Evolutionary conservation across 2,329 filamentous ascomycete genomes (phyloP).

Genomic region (Bipolaris oryzae): DNA sequence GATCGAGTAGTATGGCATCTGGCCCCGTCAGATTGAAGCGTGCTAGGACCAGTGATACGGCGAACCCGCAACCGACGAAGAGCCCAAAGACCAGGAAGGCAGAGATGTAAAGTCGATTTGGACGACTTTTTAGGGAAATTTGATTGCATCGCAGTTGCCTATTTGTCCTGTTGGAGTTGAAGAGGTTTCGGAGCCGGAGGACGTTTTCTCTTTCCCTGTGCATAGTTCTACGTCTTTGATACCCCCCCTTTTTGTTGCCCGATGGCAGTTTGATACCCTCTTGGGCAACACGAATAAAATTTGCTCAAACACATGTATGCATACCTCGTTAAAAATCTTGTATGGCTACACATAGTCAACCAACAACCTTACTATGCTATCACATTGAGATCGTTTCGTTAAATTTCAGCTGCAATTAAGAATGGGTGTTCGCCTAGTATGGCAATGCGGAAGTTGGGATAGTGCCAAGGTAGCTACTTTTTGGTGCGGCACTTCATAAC

Average conservation of each 20-base stretch:
- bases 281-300: not conserved
- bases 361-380: not conserved
- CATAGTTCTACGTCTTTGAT: constrained; percentile 9
- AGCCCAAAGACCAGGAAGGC: constrained; percentile 4
- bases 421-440: not conserved
- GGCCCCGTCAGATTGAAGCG: constrained; percentile 23
- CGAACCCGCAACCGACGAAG: constrained; percentile 1
- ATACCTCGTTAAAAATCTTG: not conserved
- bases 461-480: not conserved
- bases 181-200: not conserved
- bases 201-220: not conserved
- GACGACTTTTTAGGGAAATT: not conserved
- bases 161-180: not conserved
- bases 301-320: not conserved
- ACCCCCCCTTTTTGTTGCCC: constrained; percentile 3
- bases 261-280: not conserved
- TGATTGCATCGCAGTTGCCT: not conserved
- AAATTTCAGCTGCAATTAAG: not conserved
- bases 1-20: constrained; percentile 21
- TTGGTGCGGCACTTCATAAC: not conserved
- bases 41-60: constrained; percentile 21
- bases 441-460: not conserved
- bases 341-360: too few relatives aligned
- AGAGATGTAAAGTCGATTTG: not conserved
- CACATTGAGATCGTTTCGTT: not conserved